Base-by-base conservation (phyloP, 805 yeast genomes). In the Cyberlindnera suaveolens region DNA sequence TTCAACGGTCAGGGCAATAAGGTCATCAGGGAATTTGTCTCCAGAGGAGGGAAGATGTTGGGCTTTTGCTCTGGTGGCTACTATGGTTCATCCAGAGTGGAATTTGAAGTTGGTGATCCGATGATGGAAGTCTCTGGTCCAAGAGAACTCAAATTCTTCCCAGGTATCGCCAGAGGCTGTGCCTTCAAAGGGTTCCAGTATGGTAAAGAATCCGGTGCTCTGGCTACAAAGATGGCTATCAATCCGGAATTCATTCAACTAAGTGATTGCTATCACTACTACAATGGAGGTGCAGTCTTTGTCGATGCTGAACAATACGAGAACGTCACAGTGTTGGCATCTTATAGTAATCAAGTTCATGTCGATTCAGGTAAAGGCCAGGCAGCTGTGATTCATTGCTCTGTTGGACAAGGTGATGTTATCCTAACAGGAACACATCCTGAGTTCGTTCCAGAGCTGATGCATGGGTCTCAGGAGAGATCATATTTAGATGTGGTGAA, bases 21-120 rank as follows among this genome's bases (percentile, higher is more conserved):
- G 9, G 67, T 70, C 32, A 85, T 88, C 48, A 61, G 66, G 23
- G 77, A 77, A 39, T 88, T 72, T 51, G 88, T 88, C 1, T 68
- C 78, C 27, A 68, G 70, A 42, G 99, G 98, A 27, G 99, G 99
- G 2, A 67, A 70, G 39, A 88, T 68, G 56, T 62, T 91, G 17
- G 99, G 99, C 0, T 78, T 93, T 49, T 93, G 99, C 65, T 93
- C 99, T 9, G 99, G 99, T 35, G 98, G 85, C 0, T 93, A 93
- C 64, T 93, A 78, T 57, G 91, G 82, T 1, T 74, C 90, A 11
- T 63, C 74, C 0, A 63, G 82, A 34, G 81, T 85, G 51, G 97
- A 91, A 57, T 93, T 93, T 60, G 96, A 87, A 53, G 81, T 75
- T 27, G 95, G 93, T 2, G 67, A 78, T 52, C 74, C 78, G 1